Conservation (phyloP, 805 yeast genomes). For the Kazachstania bromeliacearum region DNA sequence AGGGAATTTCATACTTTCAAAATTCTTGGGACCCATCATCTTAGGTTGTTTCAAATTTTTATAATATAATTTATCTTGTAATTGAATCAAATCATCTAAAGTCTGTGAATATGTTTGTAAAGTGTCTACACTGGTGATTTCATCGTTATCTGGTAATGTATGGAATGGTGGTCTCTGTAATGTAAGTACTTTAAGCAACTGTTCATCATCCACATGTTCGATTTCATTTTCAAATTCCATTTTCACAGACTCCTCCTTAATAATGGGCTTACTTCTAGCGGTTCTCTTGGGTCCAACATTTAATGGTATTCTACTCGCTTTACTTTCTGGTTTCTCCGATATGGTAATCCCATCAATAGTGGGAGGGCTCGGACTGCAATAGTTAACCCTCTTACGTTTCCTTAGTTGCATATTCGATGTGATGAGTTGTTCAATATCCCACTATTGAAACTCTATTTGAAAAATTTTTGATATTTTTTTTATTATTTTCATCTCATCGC, state of each 20-base stretch:
- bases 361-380: slow-evolving; percentile 1
- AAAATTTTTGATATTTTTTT: no score
- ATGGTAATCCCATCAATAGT: not conserved
- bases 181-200: no score
- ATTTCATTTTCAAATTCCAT: no score
- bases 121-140: not conserved
- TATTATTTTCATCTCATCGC: slow-evolving; percentile 3
- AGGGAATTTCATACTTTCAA: slow-evolving; percentile 17
- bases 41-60: slow-evolving; percentile 13
- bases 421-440: no score
- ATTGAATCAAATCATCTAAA: slow-evolving; percentile 7
- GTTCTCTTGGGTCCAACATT: not conserved
- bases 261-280: no score
- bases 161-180: slow-evolving; percentile 4
- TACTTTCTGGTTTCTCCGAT: not conserved
- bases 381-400: slow-evolving; percentile 11
- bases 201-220: no score
- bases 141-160: not conserved
- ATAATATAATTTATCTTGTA: slow-evolving; percentile 14
- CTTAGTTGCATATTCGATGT: slow-evolving; percentile 5
- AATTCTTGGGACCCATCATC: slow-evolving; percentile 12
- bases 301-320: not conserved
- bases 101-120: slow-evolving; percentile 1
- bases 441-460: no score
- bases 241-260: no score